Evolutionary conservation across 1,284 basidiomycete species (phyloP).

Genomic region (Sporisorium scitamineum): DNA sequence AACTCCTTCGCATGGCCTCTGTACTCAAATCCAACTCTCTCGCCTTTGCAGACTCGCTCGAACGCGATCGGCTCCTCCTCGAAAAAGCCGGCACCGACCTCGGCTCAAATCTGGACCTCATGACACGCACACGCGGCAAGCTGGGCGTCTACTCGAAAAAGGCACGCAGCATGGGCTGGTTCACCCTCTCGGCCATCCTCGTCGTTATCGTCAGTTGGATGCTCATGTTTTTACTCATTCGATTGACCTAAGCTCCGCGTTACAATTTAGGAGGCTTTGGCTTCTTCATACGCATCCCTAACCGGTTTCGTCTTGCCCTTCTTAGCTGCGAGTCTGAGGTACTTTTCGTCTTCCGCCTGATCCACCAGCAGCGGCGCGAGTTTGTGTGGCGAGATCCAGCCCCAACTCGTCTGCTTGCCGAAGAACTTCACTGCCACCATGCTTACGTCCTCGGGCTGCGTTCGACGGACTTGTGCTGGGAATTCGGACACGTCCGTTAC

Average conservation of each 20-base stretch:
- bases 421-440: slow-evolving; percentile 31
- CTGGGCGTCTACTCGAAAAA: slow-evolving; percentile 64
- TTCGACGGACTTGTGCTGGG: neutral
- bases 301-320: slow-evolving; percentile 26
- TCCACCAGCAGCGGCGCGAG: slow-evolving; percentile 13
- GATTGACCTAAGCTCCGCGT: slow-evolving; percentile 49
- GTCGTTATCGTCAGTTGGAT: slow-evolving; percentile 65
- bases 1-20: slow-evolving; percentile 67
- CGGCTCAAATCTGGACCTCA: slow-evolving; percentile 61
- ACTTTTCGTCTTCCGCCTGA: slow-evolving; percentile 20
- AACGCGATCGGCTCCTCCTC: slow-evolving; percentile 64
- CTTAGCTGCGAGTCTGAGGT: slow-evolving; percentile 21
- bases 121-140: slow-evolving; percentile 66
- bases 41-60: slow-evolving; percentile 63
- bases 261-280: slow-evolving; percentile 1
- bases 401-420: slow-evolving; percentile 24
- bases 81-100: slow-evolving; percentile 60
- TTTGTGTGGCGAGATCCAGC: slow-evolving; percentile 20
- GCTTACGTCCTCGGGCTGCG: neutral
- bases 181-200: slow-evolving; percentile 60
- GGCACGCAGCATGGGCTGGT: slow-evolving; percentile 67
- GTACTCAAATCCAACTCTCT: slow-evolving; percentile 63
- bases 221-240: slow-evolving; percentile 66
- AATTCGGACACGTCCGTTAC: slow-evolving; percentile 13
- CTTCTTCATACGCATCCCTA: slow-evolving; percentile 33